Base-by-base conservation (phyloP, 2,329 filamentous ascomycete species). In the Trichoderma arundinaceum region DNA sequence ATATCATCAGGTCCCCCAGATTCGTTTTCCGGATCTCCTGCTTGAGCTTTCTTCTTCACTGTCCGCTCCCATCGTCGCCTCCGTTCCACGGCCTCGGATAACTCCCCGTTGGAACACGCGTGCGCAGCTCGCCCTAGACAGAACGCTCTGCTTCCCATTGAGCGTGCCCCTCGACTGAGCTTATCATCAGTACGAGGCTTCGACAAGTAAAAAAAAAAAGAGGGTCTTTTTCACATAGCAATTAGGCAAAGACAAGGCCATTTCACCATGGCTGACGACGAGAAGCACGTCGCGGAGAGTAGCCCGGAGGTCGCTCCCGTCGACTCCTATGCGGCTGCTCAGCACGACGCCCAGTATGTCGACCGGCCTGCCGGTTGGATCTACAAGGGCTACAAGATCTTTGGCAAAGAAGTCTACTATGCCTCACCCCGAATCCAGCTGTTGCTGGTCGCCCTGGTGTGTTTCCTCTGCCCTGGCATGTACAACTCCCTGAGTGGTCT, bases 381-480 rank as follows among this genome's bases (percentile, higher is more conserved):
- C 79, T 92, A 93, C 82, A 87, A 84, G 73, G 80, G 82, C 56
- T 73, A 86, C 72, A 83, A 80, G 65, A 66, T 92, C 65, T 83
- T 84, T 17, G 79, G 80, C 57, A 77, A 78, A 66, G 82, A 83
- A 69, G 67, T 90, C 7, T 92, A 88, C 83, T 93, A 90, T 75
- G 91, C 91, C 22, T 92, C 90, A 65, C 91, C 91, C 12, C 86
- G 88, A 72, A 77, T 88, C 54, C 91, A 94, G 78, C 83, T 94
- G 41, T 72, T 90, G 68, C 84, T 93, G 82, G 89, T 93, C 64
- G 78, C 79, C 17, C 70, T 81, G 65, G 78, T 81, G 66, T 81
- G 79, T 72, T 81, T 91, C 81, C 75, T 91, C 68, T 91, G 89
- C 74, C 89, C 89, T 4, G 89, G 89, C 71, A 90, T 91, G 87